phyloP scores from a whole-genome alignment of 371 early-diverging fungal genomes.

The Apophysomyces ossiformis region DNA sequence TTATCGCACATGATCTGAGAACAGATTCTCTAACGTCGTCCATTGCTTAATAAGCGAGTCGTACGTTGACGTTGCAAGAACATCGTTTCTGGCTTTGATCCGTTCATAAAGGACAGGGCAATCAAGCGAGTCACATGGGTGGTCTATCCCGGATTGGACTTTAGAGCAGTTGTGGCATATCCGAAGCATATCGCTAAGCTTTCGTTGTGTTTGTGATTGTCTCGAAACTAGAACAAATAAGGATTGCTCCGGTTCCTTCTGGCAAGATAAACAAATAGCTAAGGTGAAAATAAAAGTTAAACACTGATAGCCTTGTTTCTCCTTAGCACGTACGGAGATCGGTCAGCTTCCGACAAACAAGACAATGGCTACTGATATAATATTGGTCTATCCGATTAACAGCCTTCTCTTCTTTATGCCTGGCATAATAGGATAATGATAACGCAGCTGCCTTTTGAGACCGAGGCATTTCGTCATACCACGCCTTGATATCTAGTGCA shows the following conservation, averaged over 20 bases:
- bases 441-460: constrained; percentile 40
- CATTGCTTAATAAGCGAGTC: constrained; percentile 28
- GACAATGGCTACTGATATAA: constrained; percentile 44
- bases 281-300: neutral
- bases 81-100: constrained; percentile 41
- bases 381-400: constrained; percentile 44
- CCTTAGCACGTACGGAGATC: constrained; percentile 26
- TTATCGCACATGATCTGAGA: neutral
- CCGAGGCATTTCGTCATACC: constrained; percentile 72
- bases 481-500: constrained; percentile 52
- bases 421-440: constrained; percentile 17
- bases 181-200: constrained; percentile 19
- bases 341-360: constrained; percentile 37
- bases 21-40: neutral
- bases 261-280: constrained; percentile 29
- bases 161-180: constrained; percentile 41
- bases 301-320: neutral
- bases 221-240: constrained; percentile 26
- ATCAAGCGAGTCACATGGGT: constrained; percentile 50
- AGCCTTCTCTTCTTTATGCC: constrained; percentile 4
- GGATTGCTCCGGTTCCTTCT: constrained; percentile 22
- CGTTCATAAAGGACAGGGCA: constrained; percentile 49
- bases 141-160: constrained; percentile 28
- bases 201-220: constrained; percentile 29
- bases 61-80: constrained; percentile 29